These are phyloP conservation scores for Arachis monticola DNA, from an alignment of 331 rosid species.

Conservation along the genomic window DNA sequence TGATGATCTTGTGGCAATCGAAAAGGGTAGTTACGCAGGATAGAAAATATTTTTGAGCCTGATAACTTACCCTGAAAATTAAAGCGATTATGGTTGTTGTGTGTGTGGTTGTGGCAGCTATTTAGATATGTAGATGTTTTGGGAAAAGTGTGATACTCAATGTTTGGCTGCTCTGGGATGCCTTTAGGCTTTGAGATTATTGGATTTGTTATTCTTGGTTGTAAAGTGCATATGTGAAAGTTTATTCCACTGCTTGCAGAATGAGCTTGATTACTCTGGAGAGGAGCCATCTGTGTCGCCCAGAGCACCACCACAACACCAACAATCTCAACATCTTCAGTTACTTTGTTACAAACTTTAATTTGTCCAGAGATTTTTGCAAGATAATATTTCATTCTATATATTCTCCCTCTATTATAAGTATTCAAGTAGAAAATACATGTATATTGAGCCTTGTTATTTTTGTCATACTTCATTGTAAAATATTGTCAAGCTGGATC, in stretches of 20 bases:
- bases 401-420: too few relatives aligned
- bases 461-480: too few relatives aligned
- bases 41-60: not conserved
- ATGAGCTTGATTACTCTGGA: conserved; percentile 71
- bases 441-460: too few relatives aligned
- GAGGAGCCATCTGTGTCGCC: conserved; percentile 88
- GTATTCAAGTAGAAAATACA: too few relatives aligned
- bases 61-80: conserved; percentile 3
- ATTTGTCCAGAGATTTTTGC: too few relatives aligned
- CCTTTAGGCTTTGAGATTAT: conserved; percentile 9
- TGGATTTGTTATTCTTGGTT: conserved; percentile 24
- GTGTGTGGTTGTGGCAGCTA: not conserved
- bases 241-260: conserved; percentile 51
- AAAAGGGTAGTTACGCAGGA: too few relatives aligned
- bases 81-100: not conserved
- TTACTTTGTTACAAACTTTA: too few relatives aligned
- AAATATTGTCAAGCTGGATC: too few relatives aligned
- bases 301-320: conserved; percentile 59
- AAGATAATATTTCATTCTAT: too few relatives aligned
- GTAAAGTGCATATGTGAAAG: conserved; percentile 8
- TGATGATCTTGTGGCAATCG: conserved; percentile 31
- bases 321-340: conserved; percentile 51
- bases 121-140: conserved; percentile 6
- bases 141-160: not conserved
- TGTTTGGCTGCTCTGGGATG: conserved; percentile 21